Conservation (phyloP, 176 grass and related monocot species). For the Elaeis guineensis region DNA sequence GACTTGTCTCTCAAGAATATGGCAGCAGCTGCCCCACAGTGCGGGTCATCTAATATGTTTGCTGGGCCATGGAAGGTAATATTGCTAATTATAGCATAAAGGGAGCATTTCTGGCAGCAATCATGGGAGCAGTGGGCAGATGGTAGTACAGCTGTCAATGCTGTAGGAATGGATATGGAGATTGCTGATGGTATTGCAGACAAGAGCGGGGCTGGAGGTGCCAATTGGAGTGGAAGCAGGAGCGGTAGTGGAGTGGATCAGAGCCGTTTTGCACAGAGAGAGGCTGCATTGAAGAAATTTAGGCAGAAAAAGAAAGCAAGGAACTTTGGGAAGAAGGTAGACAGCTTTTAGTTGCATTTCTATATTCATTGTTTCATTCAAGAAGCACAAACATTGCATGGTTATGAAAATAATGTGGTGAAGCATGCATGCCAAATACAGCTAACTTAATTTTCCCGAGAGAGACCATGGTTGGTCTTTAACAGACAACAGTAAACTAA, state of each 20-base stretch:
- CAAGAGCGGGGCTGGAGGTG: slow-evolving; percentile 34
- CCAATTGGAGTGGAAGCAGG: slow-evolving; percentile 37
- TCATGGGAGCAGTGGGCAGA: slow-evolving; percentile 55
- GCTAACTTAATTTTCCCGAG: no score
- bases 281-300: slow-evolving; percentile 73
- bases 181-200: slow-evolving; percentile 24
- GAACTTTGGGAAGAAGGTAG: slow-evolving; percentile 85
- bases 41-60: slow-evolving; percentile 40
- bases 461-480: no score
- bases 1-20: slow-evolving; percentile 18
- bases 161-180: slow-evolving; percentile 43
- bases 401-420: no score
- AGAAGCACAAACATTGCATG: no score
- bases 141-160: slow-evolving; percentile 30
- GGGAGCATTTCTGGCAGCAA: slow-evolving; percentile 69
- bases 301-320: slow-evolving; percentile 65
- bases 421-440: no score
- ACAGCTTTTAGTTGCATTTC: slow-evolving; percentile 10
- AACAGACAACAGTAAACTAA: no score
- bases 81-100: slow-evolving; percentile 56
- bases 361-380: no score
- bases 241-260: slow-evolving; percentile 38
- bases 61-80: slow-evolving; percentile 50
- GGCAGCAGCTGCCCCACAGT: slow-evolving; percentile 14
- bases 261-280: slow-evolving; percentile 43